phyloP scores from a whole-genome alignment of 2,329 filamentous ascomycete genomes.

The Diaporthe humulicola region DNA sequence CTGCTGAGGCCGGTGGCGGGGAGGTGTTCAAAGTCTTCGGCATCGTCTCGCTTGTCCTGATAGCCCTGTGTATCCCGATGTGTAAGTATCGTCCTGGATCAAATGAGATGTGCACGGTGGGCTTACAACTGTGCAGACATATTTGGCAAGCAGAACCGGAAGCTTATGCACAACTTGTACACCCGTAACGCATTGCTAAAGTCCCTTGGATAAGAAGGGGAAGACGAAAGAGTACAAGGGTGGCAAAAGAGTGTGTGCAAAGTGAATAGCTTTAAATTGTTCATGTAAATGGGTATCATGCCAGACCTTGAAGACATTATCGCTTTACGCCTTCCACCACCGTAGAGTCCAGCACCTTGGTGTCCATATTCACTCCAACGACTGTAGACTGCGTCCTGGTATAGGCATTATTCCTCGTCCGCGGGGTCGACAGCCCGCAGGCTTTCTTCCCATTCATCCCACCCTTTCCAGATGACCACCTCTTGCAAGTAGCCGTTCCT shows the following conservation, averaged over 20 bases:
- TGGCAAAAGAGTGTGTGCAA: neutral
- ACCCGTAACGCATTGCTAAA: conserved; percentile 10
- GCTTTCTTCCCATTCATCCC: conserved; percentile 15
- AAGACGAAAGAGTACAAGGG: too few species aligned
- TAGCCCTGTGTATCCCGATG: conserved; percentile 50
- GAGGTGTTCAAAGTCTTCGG: conserved; percentile 48
- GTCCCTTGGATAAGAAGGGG: conserved; percentile 12
- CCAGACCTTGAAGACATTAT: neutral
- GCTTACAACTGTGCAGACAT: conserved; percentile 22
- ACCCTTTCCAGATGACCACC: neutral
- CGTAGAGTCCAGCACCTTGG: neutral
- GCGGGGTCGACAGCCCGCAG: neutral
- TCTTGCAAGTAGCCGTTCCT: conserved; percentile 3
- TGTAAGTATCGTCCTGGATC: conserved; percentile 44
- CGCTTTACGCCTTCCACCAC: neutral
- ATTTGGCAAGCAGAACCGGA: conserved; percentile 36
- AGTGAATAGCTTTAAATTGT: neutral
- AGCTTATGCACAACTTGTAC: conserved; percentile 31
- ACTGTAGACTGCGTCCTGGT: too few species aligned
- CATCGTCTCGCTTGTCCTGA: conserved; percentile 46
- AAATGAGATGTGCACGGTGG: neutral
- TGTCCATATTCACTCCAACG: neutral
- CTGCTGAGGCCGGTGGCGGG: conserved; percentile 44
- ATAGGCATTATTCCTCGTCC: neutral
- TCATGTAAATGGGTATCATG: conserved; percentile 7